Conservation (phyloP, 1,139 yeast genomes). For the Scheffersomyces segobiensis region DNA sequence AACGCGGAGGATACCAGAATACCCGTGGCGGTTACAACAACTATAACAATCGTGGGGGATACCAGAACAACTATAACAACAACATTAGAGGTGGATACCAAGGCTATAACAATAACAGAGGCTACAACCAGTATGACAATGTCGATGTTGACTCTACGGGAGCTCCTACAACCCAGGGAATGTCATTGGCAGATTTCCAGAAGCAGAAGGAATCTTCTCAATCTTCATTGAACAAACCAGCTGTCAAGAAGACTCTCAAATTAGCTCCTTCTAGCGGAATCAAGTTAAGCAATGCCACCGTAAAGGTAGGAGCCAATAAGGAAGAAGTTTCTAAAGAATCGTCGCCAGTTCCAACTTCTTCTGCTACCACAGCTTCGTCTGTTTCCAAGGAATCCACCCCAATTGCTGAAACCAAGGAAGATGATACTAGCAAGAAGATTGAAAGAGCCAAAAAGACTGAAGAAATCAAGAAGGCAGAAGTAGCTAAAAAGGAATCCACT, state of each 20-base stretch:
- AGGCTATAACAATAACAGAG: slow-evolving; percentile 20
- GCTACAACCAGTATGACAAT: slow-evolving; percentile 14
- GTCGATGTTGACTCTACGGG: slow-evolving; percentile 20
- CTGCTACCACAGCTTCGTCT: slow-evolving; percentile 6
- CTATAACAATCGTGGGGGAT: slow-evolving; percentile 14
- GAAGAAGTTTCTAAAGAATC: slow-evolving; percentile 19
- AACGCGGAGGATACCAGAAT: slow-evolving; percentile 15
- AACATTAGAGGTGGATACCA: slow-evolving; percentile 25
- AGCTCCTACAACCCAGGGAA: slow-evolving; percentile 47
- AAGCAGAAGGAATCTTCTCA: slow-evolving; percentile 57
- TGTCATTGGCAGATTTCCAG: slow-evolving; percentile 87
- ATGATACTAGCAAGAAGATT: slow-evolving; percentile 8
- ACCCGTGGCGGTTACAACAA: slow-evolving; percentile 26
- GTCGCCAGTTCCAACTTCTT: slow-evolving; percentile 16
- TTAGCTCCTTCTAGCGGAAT: slow-evolving; percentile 66
- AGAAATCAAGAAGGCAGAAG: slow-evolving; percentile 9
- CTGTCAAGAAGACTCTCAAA: slow-evolving; percentile 53
- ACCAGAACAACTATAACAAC: slow-evolving; percentile 25
- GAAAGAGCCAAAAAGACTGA: slow-evolving; percentile 10
- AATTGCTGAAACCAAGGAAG: slow-evolving; percentile 9
- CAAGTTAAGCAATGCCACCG: slow-evolving; percentile 63
- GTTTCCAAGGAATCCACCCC: slow-evolving; percentile 19
- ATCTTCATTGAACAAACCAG: slow-evolving; percentile 50
- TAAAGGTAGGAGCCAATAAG: slow-evolving; percentile 28
- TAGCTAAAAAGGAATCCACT: slow-evolving; percentile 10